Base-by-base conservation (phyloP, 2,329 filamentous ascomycete species). In the Keithomyces neogunnii region DNA sequence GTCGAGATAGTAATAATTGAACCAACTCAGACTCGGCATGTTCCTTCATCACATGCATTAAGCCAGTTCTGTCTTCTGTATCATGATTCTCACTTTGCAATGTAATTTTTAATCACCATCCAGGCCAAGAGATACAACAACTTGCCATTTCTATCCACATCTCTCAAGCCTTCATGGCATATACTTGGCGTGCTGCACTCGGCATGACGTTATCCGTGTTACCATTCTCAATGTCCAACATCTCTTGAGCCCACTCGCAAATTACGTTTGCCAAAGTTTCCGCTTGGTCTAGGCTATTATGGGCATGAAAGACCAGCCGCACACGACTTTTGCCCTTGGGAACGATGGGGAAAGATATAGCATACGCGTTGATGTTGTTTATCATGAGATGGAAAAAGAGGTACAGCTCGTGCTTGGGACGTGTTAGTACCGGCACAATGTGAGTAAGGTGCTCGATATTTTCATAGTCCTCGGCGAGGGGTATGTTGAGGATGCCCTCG, bases 341-440 rank as follows among this genome's bases (percentile, higher is more conserved):
- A 2, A 75, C 72, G 2, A 65, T 66, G 1, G 71, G 73, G 47
- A 65, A 60, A 5, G 65, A 64, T 2, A 74, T 62, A 7, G 69
- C 58, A 35, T 53, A 62, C 1, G 49, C 57, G 13, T 33, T 55
- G 46, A 60, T 52, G 13, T 48, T 45, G 1, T 48, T 19, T 30
- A 55, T n/a, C 47, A 51, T 49, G 11, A 66, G 54, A 45, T 65
- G 62, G 48, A 62, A 58, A 3, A 54, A 49, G 4, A 65, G 55
- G 42, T 52, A 64, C 26, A 43, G 57, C 11, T 54, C 54, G 45
- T 63, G 56, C 3, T 57, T 51, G 40, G 57, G 57, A 11, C 58
- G 56, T 2, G 63, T 65, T 51, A 47, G 58, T 8, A 68, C 42
- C 1, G 65, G 57, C 0, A 65, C 53, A 5, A 70, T 60, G 33